Evolutionary conservation across 1,284 basidiomycete genomes (phyloP).

Genomic region (Bothia castanella): DNA sequence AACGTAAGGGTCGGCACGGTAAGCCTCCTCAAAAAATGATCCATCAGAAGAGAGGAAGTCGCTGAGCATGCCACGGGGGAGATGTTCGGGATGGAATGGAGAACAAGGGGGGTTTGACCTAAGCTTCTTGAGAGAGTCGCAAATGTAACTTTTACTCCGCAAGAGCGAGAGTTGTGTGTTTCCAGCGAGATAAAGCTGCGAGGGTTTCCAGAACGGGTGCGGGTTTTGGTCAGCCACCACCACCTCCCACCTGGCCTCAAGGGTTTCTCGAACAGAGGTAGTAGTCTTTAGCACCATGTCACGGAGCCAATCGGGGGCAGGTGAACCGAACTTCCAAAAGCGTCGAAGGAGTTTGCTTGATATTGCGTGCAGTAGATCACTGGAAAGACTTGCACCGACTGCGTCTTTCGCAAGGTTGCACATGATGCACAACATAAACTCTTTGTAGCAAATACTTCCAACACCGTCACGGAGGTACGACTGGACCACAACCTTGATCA

Average conservation of each 20-base stretch:
- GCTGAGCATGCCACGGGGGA: background rate
- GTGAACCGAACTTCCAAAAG: background rate
- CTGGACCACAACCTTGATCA: constrained; percentile 39
- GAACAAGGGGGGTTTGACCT: background rate
- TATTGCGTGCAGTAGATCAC: background rate
- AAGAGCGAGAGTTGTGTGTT: constrained; percentile 26
- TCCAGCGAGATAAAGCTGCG: background rate
- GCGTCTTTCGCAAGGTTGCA: background rate
- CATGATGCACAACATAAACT: background rate
- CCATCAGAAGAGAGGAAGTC: background rate
- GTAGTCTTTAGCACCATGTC: background rate
- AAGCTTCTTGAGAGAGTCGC: constrained; percentile 5
- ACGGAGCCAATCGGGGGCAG: background rate
- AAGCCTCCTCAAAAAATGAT: constrained; percentile 4
- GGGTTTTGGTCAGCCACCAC: background rate
- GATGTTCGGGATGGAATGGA: background rate
- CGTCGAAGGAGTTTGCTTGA: background rate
- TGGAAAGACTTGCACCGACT: background rate
- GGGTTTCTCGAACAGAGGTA: background rate
- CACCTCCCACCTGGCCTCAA: background rate
- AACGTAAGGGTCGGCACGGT: constrained; percentile 11
- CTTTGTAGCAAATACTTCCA: background rate
- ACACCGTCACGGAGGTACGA: constrained; percentile 28
- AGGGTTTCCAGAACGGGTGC: background rate
- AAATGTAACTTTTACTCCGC: constrained; percentile 26